Conservation (phyloP, 176 grass and related monocot genomes). For the Rhynchospora breviuscula region DNA sequence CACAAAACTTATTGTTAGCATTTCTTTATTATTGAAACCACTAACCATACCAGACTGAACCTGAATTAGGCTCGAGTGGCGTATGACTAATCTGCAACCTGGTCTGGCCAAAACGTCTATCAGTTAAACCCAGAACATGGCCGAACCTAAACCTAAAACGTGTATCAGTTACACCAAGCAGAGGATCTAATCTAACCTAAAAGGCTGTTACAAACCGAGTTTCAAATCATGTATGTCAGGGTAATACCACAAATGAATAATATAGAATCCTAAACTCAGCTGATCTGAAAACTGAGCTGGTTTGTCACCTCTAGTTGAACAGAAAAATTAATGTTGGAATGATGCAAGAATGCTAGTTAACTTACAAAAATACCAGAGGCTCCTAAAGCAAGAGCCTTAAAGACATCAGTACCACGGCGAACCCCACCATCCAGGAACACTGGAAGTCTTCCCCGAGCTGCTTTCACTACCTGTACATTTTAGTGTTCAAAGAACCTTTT, state of each 20-base stretch:
- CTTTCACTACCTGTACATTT: conserved; percentile 57
- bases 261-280: neutral
- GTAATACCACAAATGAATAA: neutral
- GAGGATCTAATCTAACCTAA: neutral
- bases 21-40: neutral
- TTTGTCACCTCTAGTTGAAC: neutral
- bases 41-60: neutral
- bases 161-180: neutral
- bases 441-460: conserved; percentile 64
- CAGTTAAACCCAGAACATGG: too few relatives aligned
- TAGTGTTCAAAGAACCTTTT: neutral
- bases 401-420: conserved; percentile 91
- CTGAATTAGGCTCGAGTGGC: neutral
- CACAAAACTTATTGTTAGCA: neutral
- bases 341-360: neutral
- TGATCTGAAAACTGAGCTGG: neutral
- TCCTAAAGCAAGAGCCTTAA: conserved; percentile 92
- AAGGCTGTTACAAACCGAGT: neutral
- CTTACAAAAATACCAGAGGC: conserved; percentile 89
- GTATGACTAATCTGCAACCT: neutral
- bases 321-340: neutral
- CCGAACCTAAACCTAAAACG: too few relatives aligned
- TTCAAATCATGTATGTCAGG: neutral
- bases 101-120: neutral
- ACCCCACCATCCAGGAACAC: conserved; percentile 93